Percentiles rank a stretch among this genome's conserved stretches.
Evolutionary conservation across 2,329 filamentous ascomycete genomes (phyloP).

Genomic region (Fusarium sterilihyphosum): DNA sequence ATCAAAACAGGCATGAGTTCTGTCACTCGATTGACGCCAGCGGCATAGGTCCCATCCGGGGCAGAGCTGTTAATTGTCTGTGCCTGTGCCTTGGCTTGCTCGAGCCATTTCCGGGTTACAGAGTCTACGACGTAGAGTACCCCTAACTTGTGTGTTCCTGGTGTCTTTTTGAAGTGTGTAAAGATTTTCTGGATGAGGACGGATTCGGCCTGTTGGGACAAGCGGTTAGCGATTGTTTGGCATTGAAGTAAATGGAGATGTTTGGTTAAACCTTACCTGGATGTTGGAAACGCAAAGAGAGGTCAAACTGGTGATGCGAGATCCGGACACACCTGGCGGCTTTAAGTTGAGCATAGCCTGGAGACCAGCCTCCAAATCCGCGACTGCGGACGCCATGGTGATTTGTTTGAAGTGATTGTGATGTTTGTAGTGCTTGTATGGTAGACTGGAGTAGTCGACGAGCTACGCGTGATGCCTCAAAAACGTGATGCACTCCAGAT

Average conservation of each 20-base stretch:
- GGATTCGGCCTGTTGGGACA: slow-evolving; percentile 79
- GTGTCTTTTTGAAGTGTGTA: slow-evolving; percentile 96
- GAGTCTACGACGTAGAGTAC: slow-evolving; percentile 99
- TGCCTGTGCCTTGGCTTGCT: slow-evolving; percentile 87
- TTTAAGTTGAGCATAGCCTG: slow-evolving; percentile 93
- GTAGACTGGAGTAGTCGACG: slow-evolving; percentile 23
- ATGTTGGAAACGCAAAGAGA: slow-evolving; percentile 88
- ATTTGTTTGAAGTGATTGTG: slow-evolving; percentile 15
- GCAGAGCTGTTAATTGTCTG: slow-evolving; percentile 84
- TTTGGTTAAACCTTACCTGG: slow-evolving; percentile 69
- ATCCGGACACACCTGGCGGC: slow-evolving; percentile 92
- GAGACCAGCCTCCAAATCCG: slow-evolving; percentile 89
- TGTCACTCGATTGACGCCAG: slow-evolving; percentile 95
- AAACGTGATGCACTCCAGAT: slow-evolving; percentile 26
- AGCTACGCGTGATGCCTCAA: slow-evolving; percentile 38
- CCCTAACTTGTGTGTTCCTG: slow-evolving; percentile 95
- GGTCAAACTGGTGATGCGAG: slow-evolving; percentile 89
- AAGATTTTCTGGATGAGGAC: slow-evolving; percentile 95
- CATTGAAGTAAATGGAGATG: not conserved
- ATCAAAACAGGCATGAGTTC: slow-evolving; percentile 93
- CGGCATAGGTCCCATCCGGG: slow-evolving; percentile 91
- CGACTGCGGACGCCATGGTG: slow-evolving; percentile 82
- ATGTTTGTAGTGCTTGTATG: slow-evolving; percentile 33
- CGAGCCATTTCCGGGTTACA: slow-evolving; percentile 98
- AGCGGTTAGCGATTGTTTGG: slow-evolving; percentile 33